These are phyloP conservation scores for Amanita pseudoporphyria DNA, from an alignment of 768 basidiomycete genomes.

Conservation along the genomic window DNA sequence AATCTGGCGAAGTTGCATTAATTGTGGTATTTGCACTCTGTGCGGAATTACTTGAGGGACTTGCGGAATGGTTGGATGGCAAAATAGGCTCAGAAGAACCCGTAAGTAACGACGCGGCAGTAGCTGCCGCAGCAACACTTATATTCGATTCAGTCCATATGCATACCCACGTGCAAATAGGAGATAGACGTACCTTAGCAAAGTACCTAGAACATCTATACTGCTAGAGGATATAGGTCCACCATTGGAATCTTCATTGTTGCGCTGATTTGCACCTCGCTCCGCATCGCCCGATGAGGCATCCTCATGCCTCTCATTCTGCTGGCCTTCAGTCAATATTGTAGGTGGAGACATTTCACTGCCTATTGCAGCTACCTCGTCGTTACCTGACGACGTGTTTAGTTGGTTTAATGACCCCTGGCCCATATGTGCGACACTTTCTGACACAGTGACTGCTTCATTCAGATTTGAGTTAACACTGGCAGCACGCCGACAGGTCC, in stretches of 20 bases:
- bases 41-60: conserved; percentile 28
- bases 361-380: not conserved
- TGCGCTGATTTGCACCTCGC: conserved; percentile 9
- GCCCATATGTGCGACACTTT: not conserved
- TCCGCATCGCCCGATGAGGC: not conserved
- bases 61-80: conserved; percentile 43
- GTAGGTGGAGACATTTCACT: not conserved
- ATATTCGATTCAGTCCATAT: conserved; percentile 5
- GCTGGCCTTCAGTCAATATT: not conserved
- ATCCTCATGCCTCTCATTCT: conserved; percentile 4
- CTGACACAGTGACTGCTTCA: not conserved
- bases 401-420: not conserved
- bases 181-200: conserved; percentile 51
- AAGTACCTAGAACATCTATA: conserved; percentile 75
- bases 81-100: conserved; percentile 61
- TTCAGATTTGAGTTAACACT: not conserved
- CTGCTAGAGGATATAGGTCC: conserved; percentile 56
- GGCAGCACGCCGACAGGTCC: not conserved
- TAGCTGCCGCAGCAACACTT: conserved; percentile 88
- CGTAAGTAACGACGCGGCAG: conserved; percentile 75
- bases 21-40: conserved; percentile 9
- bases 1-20: conserved; percentile 26
- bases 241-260: conserved; percentile 10
- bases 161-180: not conserved
- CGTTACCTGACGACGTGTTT: not conserved